Conservation (phyloP, 352 stramenopile genomes). For the Globisporangium solare region DNA sequence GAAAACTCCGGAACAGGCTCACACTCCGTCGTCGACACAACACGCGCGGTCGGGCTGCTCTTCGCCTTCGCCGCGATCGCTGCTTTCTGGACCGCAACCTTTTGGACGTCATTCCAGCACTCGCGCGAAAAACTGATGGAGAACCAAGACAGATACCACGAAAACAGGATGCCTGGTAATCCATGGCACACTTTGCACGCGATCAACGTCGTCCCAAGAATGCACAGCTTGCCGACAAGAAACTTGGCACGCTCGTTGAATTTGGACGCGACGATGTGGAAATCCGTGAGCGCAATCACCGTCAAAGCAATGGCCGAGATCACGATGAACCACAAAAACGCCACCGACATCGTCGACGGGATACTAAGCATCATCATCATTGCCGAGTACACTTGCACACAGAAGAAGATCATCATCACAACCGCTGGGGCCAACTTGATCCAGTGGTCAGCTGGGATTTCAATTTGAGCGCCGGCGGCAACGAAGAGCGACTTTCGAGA, state of each 20-base stretch:
- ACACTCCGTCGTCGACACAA: neutral
- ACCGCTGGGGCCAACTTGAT: constrained; percentile 65
- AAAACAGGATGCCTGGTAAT: constrained; percentile 44
- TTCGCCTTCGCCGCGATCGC: neutral
- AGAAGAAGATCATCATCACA: constrained; percentile 63
- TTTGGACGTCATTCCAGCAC: constrained; percentile 72
- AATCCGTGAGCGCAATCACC: constrained; percentile 41
- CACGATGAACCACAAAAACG: constrained; percentile 42
- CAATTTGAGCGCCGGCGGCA: constrained; percentile 20
- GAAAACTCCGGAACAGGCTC: neutral
- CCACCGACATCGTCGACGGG: constrained; percentile 31
- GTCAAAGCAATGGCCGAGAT: constrained; percentile 44
- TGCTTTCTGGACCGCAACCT: constrained; percentile 4
- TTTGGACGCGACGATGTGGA: constrained; percentile 30
- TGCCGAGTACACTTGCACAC: constrained; percentile 42
- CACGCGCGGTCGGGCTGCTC: neutral
- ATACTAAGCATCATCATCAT: constrained; percentile 37
- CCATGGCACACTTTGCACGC: constrained; percentile 41
- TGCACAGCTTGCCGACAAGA: constrained; percentile 32
- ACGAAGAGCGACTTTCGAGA: constrained; percentile 19
- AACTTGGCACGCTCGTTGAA: constrained; percentile 23
- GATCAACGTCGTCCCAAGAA: constrained; percentile 39
- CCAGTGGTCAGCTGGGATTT: constrained; percentile 67
- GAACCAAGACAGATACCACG: constrained; percentile 55
- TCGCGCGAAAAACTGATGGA: constrained; percentile 61